phyloP scores from a whole-genome alignment of 78 protist genomes.

The Cavenderia fasciculata region DNA sequence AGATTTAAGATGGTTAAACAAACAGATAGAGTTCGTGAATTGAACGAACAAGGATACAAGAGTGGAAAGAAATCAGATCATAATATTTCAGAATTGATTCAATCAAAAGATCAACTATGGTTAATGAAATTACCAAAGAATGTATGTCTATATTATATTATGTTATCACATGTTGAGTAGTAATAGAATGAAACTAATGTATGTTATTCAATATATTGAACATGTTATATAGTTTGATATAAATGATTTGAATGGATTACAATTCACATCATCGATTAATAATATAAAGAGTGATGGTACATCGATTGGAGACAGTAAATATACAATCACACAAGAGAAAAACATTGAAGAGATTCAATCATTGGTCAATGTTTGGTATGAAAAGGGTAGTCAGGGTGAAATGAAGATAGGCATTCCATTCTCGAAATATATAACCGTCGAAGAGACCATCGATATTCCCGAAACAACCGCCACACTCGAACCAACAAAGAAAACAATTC shows the following conservation, averaged over 20 bases:
- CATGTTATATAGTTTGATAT: conserved; percentile 26
- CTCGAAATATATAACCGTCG: conserved; percentile 24
- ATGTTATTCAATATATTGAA: neutral
- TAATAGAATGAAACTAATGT: neutral
- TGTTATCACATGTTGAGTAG: neutral
- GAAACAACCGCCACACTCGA: neutral
- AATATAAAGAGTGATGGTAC: conserved; percentile 6
- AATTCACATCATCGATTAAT: neutral
- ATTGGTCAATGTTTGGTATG: conserved; percentile 34
- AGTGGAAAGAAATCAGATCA: conserved; percentile 3
- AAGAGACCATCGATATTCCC: conserved; percentile 12
- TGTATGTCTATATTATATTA: neutral
- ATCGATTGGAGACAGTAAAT: conserved; percentile 6
- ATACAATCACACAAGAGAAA: conserved; percentile 41
- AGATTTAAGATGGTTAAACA: too few species aligned
- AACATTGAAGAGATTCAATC: conserved; percentile 12
- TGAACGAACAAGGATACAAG: neutral
- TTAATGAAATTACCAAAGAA: conserved; percentile 33
- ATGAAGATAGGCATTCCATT: conserved; percentile 57
- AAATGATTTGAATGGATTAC: neutral
- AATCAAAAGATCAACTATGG: conserved; percentile 24
- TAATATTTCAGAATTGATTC: neutral
- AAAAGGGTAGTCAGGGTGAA: neutral
- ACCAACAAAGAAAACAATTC: conserved; percentile 27
- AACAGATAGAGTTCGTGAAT: neutral